Conservation (phyloP, 768 basidiomycete species). For the Suillus plorans region DNA sequence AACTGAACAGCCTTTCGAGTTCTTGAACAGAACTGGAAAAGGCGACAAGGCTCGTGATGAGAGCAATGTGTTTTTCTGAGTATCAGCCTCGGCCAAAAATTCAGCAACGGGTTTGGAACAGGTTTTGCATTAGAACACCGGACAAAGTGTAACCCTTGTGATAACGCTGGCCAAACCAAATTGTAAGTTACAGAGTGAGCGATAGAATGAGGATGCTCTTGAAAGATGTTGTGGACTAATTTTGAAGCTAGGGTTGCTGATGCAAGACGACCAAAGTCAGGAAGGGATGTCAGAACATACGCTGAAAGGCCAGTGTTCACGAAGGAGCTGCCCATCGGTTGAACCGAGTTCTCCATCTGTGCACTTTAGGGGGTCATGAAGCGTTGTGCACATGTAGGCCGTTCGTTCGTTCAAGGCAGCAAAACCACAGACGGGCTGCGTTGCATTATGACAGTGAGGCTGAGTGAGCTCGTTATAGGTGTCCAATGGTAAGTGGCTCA, state of each 20-base stretch:
- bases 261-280: constrained; percentile 22
- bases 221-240: constrained; percentile 18
- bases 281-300: constrained; percentile 18
- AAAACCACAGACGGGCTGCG: background rate
- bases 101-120: constrained; percentile 1
- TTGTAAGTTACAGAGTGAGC: constrained; percentile 19
- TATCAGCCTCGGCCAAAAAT: constrained; percentile 10
- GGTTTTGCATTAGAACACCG: constrained; percentile 11
- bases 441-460: background rate
- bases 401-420: background rate
- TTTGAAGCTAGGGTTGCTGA: constrained; percentile 20
- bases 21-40: constrained; percentile 19
- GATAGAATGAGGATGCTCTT: constrained; percentile 20
- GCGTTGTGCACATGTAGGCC: background rate
- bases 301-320: constrained; percentile 20
- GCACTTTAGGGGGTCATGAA: background rate
- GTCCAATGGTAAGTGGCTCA: background rate
- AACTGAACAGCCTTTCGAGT: constrained; percentile 19
- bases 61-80: constrained; percentile 17
- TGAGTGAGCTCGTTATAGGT: background rate
- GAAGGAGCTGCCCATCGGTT: constrained; percentile 20
- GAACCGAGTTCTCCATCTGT: background rate
- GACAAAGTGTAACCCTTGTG: too few relatives aligned
- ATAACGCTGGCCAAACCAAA: too few relatives aligned
- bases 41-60: constrained; percentile 15